Conservation (phyloP, 139 green algal genomes). For the Chlamydomonas sp. region DNA sequence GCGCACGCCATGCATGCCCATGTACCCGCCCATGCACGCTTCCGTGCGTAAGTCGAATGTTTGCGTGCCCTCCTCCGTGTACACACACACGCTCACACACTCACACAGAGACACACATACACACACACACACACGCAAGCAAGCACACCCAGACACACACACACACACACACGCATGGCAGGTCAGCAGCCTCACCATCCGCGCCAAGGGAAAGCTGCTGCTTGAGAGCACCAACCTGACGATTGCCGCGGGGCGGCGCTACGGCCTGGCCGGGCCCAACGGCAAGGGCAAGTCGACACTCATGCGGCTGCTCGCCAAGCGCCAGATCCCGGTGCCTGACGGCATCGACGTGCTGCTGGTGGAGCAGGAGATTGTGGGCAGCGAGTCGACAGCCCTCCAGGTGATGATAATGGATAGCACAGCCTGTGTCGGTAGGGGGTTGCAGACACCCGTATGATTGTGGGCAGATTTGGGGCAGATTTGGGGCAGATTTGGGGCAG, state of each 20-base stretch:
- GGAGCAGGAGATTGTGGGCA: conserved; percentile 93
- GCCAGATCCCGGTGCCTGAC: conserved; percentile 90
- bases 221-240: conserved; percentile 87
- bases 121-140: no score
- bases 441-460: no score
- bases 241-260: conserved; percentile 75
- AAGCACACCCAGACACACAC: no score
- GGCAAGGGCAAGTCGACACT: conserved; percentile 95
- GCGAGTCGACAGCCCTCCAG: no score
- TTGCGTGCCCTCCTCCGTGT: no score
- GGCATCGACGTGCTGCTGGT: conserved; percentile 97
- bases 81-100: no score
- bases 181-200: conserved; percentile 93
- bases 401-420: neutral
- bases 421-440: no score
- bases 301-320: conserved; percentile 85
- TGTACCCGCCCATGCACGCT: neutral
- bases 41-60: no score
- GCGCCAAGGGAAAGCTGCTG: conserved; percentile 95
- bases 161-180: no score
- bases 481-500: no score
- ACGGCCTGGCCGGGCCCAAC: conserved; percentile 62
- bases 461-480: no score
- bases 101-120: no score
- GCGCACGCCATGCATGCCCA: neutral